phyloP scores from a whole-genome alignment of 1,139 yeast genomes.

The Eremothecium coryli region DNA sequence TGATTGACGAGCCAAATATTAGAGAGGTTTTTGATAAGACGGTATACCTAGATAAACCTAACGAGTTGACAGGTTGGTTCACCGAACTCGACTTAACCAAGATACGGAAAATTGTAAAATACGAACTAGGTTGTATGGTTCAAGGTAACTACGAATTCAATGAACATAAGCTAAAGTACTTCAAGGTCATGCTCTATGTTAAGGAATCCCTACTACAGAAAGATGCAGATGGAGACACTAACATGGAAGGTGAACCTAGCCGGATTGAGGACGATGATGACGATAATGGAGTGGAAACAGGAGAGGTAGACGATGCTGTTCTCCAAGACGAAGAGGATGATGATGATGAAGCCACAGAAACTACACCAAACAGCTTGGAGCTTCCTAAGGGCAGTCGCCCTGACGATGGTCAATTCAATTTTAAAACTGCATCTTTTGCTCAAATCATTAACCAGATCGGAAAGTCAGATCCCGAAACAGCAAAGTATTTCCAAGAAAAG shows the following conservation, averaged over 20 bases:
- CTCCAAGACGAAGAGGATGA: constrained; percentile 27
- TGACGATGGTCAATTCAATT: constrained; percentile 25
- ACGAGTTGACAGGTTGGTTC: constrained; percentile 69
- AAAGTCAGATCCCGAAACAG: constrained; percentile 32
- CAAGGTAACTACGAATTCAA: constrained; percentile 35
- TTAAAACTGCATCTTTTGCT: constrained; percentile 31
- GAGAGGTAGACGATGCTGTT: constrained; percentile 29
- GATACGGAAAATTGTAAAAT: constrained; percentile 60
- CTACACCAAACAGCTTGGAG: constrained; percentile 16
- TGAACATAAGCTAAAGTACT: constrained; percentile 35
- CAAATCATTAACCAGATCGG: constrained; percentile 35
- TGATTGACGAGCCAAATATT: constrained; percentile 55
- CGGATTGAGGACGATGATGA: constrained; percentile 26
- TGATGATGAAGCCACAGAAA: constrained; percentile 14
- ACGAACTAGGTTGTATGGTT: constrained; percentile 56
- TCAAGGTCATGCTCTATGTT: constrained; percentile 28
- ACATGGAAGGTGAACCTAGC: constrained; percentile 22
- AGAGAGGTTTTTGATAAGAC: constrained; percentile 38
- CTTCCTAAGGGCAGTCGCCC: too few relatives aligned
- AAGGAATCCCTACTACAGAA: constrained; percentile 27
- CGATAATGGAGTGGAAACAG: constrained; percentile 30
- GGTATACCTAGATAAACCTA: constrained; percentile 35
- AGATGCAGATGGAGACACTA: constrained; percentile 27
- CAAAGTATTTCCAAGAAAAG: constrained; percentile 32
- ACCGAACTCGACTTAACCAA: constrained; percentile 51